Evolutionary conservation across 129 eudicot genomes (phyloP).

Genomic region (Saposhnikovia divaricata): DNA sequence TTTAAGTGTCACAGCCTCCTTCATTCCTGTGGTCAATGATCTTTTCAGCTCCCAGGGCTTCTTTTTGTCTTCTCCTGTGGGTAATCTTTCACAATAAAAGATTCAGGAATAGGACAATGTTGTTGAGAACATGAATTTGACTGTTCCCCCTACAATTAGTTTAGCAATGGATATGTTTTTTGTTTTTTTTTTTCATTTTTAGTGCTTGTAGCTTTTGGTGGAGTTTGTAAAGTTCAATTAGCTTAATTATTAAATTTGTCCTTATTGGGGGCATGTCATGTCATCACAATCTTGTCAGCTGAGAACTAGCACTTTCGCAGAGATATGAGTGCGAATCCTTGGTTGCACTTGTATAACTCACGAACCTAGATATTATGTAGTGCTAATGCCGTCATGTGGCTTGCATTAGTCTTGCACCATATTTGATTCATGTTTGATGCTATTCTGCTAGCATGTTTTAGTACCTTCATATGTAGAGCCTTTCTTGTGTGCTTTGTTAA

Average conservation of each 20-base stretch:
- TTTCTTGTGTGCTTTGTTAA: neutral
- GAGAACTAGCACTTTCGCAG: neutral
- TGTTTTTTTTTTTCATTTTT: neutral
- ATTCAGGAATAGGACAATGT: neutral
- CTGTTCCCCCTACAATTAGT: neutral
- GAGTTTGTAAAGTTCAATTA: neutral
- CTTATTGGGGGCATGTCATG: neutral
- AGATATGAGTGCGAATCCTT: neutral
- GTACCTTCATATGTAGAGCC: neutral
- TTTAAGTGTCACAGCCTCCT: neutral
- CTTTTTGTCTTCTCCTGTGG: neutral
- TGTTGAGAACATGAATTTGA: neutral
- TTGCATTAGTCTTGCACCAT: neutral
- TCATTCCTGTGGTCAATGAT: neutral
- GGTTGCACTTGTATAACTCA: neutral
- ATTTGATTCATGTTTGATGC: neutral
- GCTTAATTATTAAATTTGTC: neutral
- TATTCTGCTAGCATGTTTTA: neutral
- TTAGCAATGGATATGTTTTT: neutral
- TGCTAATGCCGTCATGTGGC: neutral
- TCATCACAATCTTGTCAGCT: neutral
- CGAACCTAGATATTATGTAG: neutral
- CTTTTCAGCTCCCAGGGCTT: neutral
- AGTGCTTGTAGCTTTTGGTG: neutral
- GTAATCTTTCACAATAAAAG: neutral